Conservation (phyloP, 2,329 filamentous ascomycete genomes). For the Rutstroemia sp. region DNA sequence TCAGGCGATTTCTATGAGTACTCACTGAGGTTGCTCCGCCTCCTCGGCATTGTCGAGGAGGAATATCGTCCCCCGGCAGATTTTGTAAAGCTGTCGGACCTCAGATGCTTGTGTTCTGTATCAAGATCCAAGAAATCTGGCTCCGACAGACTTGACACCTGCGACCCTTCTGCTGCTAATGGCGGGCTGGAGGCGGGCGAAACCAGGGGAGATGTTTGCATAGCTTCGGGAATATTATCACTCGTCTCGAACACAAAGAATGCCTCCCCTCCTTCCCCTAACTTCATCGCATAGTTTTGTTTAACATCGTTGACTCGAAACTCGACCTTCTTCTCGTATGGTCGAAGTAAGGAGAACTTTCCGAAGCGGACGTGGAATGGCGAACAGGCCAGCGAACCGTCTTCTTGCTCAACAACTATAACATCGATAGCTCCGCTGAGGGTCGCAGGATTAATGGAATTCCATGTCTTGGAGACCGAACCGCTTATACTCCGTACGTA, state of each 20-base stretch:
- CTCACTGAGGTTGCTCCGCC: constrained; percentile 26
- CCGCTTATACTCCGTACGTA: constrained; percentile 95
- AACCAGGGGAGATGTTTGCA: constrained; percentile 91
- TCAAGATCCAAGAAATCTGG: constrained; percentile 62
- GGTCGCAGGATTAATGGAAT: constrained; percentile 97
- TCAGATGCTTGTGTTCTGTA: constrained; percentile 32
- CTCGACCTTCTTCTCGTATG: constrained; percentile 98
- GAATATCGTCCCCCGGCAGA: constrained; percentile 40
- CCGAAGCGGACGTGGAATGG: constrained; percentile 98
- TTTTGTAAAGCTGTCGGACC: constrained; percentile 33
- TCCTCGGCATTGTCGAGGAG: constrained; percentile 27
- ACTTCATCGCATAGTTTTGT: constrained; percentile 95
- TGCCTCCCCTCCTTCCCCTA: constrained; percentile 93
- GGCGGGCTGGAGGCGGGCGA: constrained; percentile 83
- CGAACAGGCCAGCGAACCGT: constrained; percentile 83
- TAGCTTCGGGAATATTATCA: constrained; percentile 80
- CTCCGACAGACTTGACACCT: constrained; percentile 49
- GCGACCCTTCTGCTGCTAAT: constrained; percentile 41
- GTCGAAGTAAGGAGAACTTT: constrained; percentile 92
- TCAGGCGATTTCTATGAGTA: not conserved
- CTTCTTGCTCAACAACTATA: constrained; percentile 93
- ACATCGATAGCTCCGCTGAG: constrained; percentile 98
- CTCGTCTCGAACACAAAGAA: constrained; percentile 98
- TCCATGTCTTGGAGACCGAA: constrained; percentile 97
- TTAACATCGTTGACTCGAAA: constrained; percentile 90